Base-by-base conservation (phyloP, 1,139 yeast genomes). In the Entelexis sorbosivorans region DNA sequence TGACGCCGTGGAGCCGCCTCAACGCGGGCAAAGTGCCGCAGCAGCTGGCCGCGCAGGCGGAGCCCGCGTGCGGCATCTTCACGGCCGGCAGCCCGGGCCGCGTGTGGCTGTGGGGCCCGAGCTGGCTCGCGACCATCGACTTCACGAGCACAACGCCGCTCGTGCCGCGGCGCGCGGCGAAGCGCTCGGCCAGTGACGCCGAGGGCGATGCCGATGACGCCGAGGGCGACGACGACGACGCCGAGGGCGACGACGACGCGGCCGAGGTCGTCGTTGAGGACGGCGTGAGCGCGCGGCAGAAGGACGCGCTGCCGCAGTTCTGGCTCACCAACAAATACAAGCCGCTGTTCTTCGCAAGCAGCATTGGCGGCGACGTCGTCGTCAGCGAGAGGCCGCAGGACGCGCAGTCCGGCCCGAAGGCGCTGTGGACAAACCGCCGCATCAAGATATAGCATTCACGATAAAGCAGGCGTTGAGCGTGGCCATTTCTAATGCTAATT, bases 21-120 rank as follows among this genome's bases (percentile, higher is more conserved):
- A 87, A 87, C 66, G 76, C 87, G 22, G 93, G 83, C 52, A 73
- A 77, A 51, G 68, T 89, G 57, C 96, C 97, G 5, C 71, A 71
- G 39, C 79, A 80, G 57, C 79, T 84, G 57, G 66, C 74, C 32
- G 67, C 73, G 8, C 70, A 78, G 53, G 78, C 75, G 31, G 93
- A 84, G 57, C 81, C 82, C 60, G 83, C 95, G 52, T 74, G 78
- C 57, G 96, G 95, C 9, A 67, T 84, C 28, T 86, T 84, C 62
- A 61, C 60, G 24, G 75, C 71, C 47, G 51, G 58, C 2, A 61
- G 66, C 43, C 62, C 69, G 1, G 70, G 74, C 49, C 68, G 76
- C 43, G 70, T 83, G 28, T 89, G 96, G 96, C 66, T 88, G 20
- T 88, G 85, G 76, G 95, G 96, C 2, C 74, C 85, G n/a, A 76